These are phyloP conservation scores for Triticum dicoccoides DNA, from an alignment of 176 grass and related monocot genomes.

Conservation along the genomic window DNA sequence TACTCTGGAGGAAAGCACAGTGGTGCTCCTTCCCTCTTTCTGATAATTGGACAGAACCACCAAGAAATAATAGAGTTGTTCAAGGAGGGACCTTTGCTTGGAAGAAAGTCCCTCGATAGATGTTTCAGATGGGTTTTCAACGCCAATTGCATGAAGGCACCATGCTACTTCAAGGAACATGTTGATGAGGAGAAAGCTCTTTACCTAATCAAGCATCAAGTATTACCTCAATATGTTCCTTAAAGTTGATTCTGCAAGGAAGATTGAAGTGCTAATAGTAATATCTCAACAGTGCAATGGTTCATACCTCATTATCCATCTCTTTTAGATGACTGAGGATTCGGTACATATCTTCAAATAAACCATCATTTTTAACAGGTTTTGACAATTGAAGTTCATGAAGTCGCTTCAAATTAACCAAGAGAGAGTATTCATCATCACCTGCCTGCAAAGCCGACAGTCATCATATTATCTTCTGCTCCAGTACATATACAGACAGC, in stretches of 20 bases:
- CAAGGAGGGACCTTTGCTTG: slow-evolving; percentile 70
- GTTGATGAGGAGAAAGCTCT: slow-evolving; percentile 93
- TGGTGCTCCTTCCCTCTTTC: slow-evolving; percentile 71
- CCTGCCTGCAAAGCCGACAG: slow-evolving; percentile 59
- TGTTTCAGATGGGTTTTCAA: slow-evolving; percentile 65
- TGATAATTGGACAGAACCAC: slow-evolving; percentile 63
- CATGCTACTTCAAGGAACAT: slow-evolving; percentile 94
- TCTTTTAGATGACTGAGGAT: slow-evolving; percentile 81
- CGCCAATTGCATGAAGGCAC: slow-evolving; percentile 74
- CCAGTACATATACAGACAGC: neutral
- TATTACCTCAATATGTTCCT: slow-evolving; percentile 12
- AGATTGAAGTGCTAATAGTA: slow-evolving; percentile 16
- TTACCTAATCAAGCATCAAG: slow-evolving; percentile 58
- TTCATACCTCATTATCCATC: slow-evolving; percentile 86
- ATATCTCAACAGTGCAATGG: slow-evolving; percentile 33
- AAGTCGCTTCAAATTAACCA: slow-evolving; percentile 95
- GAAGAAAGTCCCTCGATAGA: slow-evolving; percentile 65
- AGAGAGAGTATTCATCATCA: slow-evolving; percentile 98
- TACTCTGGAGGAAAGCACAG: slow-evolving; percentile 87
- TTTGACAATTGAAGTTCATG: slow-evolving; percentile 93
- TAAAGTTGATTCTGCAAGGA: neutral
- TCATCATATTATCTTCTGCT: slow-evolving; percentile 25
- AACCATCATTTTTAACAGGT: slow-evolving; percentile 58
- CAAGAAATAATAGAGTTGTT: slow-evolving; percentile 74
- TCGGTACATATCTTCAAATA: slow-evolving; percentile 80